These are phyloP conservation scores for Calocybe cyanea DNA, from an alignment of 768 basidiomycete genomes.

Conservation along the genomic window DNA sequence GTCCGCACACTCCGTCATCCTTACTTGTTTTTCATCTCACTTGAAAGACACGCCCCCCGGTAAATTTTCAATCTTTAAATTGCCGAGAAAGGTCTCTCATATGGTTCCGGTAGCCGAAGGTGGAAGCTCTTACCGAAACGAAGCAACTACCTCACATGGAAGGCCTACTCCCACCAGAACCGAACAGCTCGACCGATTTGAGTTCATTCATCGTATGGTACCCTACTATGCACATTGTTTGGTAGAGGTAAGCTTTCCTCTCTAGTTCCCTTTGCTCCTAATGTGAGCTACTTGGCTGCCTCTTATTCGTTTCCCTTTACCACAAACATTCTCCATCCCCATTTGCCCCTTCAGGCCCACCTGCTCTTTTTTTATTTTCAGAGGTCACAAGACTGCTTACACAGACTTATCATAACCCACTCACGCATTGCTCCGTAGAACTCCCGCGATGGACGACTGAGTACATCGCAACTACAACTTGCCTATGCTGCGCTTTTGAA, in stretches of 20 bases:
- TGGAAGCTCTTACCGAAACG: constrained; percentile 2
- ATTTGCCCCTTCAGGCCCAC: no score
- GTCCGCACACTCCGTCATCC: constrained; percentile 79
- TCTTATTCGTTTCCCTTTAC: no score
- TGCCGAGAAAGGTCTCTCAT: constrained; percentile 5
- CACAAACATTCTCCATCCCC: no score
- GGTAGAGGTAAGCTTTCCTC: constrained; percentile 51
- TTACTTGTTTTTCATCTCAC: constrained; percentile 67
- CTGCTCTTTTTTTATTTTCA: constrained; percentile 4
- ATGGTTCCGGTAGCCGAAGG: constrained; percentile 5
- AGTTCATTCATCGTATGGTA: constrained; percentile 53
- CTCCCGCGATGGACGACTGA: constrained; percentile 57
- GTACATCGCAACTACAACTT: constrained; percentile 60
- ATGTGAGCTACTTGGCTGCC: no score
- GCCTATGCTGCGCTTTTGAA: constrained; percentile 72
- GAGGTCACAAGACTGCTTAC: constrained; percentile 5
- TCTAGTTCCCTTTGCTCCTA: no score
- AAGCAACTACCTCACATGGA: background rate
- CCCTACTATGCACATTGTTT: constrained; percentile 74
- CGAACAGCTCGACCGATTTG: constrained; percentile 20
- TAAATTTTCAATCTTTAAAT: background rate
- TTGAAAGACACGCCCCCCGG: constrained; percentile 35
- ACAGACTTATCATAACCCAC: background rate
- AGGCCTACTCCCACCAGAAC: constrained; percentile 9
- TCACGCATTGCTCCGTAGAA: constrained; percentile 40